Conservation (phyloP, 129 eudicot genomes). For the sunflower (Helianthus annuus) region DNA sequence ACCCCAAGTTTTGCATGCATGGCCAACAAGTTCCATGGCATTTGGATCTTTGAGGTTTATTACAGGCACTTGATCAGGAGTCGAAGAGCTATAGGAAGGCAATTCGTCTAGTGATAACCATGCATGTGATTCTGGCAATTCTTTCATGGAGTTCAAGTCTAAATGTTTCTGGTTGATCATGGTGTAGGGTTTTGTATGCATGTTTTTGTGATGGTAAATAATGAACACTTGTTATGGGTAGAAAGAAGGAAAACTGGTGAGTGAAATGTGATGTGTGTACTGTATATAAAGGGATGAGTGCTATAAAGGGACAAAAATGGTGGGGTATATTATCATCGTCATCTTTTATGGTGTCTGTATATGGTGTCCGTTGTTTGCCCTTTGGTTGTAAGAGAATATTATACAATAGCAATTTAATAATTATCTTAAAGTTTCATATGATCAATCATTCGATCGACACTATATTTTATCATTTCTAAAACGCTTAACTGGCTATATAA, state of each 20-base stretch:
- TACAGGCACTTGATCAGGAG: constrained; percentile 42
- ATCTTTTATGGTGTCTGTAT: constrained; percentile 8
- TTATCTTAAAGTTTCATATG: background rate
- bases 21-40: constrained; percentile 53
- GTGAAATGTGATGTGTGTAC: constrained; percentile 35
- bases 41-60: constrained; percentile 52
- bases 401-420: background rate
- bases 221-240: constrained; percentile 3
- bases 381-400: background rate
- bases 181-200: constrained; percentile 45
- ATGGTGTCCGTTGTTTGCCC: background rate
- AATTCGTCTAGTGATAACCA: constrained; percentile 43
- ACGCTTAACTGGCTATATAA: no score
- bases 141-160: constrained; percentile 61
- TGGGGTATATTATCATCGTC: constrained; percentile 28
- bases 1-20: constrained; percentile 93
- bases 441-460: background rate
- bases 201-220: constrained; percentile 10
- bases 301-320: constrained; percentile 26
- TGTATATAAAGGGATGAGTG: constrained; percentile 43
- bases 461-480: background rate
- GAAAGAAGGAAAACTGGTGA: constrained; percentile 28
- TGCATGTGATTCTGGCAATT: constrained; percentile 80
- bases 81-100: background rate
- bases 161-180: constrained; percentile 33